Conservation (phyloP, 2,329 filamentous ascomycete species). For the Pestalotiopsis sp. region DNA sequence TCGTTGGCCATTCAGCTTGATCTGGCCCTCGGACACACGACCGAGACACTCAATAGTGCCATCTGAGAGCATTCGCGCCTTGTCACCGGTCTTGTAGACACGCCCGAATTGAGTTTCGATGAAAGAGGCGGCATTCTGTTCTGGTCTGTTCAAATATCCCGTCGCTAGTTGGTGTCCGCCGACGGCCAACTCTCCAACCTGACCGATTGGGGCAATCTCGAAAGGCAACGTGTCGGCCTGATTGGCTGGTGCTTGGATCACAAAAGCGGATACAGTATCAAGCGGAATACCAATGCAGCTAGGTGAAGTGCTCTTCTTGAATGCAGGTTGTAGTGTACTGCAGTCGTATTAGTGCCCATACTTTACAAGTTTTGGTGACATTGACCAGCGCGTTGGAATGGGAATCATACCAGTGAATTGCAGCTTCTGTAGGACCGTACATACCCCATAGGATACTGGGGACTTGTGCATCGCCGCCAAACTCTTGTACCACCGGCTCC, state of each 20-base stretch:
- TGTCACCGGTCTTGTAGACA: conserved; percentile 85
- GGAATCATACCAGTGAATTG: conserved; percentile 73
- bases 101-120: conserved; percentile 67
- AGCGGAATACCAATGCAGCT: conserved; percentile 78
- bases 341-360: not conserved
- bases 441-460: conserved; percentile 81
- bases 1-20: conserved; percentile 84
- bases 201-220: conserved; percentile 62
- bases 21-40: conserved; percentile 76
- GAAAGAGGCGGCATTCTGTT: conserved; percentile 75
- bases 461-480: conserved; percentile 59
- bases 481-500: conserved; percentile 73
- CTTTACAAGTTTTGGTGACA: not conserved
- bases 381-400: not conserved
- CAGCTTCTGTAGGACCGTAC: conserved; percentile 92
- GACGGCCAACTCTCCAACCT: conserved; percentile 78
- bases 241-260: conserved; percentile 55
- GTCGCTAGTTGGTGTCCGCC: conserved; percentile 79
- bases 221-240: conserved; percentile 32
- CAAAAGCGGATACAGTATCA: conserved; percentile 77
- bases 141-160: conserved; percentile 79
- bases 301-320: conserved; percentile 57
- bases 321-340: conserved; percentile 70
- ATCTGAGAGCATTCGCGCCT: conserved; percentile 66
- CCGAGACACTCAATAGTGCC: conserved; percentile 83